phyloP scores from a whole-genome alignment of 495 filamentous ascomycete genomes.

The Talaromyces thailandensis region DNA sequence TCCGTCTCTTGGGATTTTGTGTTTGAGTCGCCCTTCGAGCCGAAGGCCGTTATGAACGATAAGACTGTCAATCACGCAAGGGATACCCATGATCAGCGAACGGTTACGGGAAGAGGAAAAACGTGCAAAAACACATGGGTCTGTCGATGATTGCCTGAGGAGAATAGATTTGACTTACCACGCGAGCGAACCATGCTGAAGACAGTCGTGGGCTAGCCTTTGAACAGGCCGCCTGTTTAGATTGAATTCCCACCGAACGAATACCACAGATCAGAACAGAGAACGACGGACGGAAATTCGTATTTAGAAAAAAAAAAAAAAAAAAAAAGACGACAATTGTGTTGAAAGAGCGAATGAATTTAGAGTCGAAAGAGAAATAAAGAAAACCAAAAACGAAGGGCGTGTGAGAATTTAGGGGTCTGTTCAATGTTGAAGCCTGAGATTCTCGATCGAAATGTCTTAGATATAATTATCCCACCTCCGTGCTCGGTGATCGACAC shows the following conservation, averaged over 20 bases:
- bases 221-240: not conserved
- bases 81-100: conserved; percentile 9
- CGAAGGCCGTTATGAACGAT: conserved; percentile 56
- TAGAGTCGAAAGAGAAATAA: not conserved
- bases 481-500: conserved; percentile 3
- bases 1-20: conserved; percentile 31
- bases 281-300: not conserved
- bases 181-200: conserved; percentile 33
- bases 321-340: not conserved
- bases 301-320: no score
- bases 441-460: not conserved
- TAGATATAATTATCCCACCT: conserved; percentile 2
- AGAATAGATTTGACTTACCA: conserved; percentile 21
- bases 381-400: not conserved
- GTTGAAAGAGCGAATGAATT: not conserved
- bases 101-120: conserved; percentile 1
- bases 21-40: conserved; percentile 9
- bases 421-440: not conserved
- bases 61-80: conserved; percentile 40
- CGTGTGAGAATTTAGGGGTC: not conserved
- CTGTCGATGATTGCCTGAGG: not conserved
- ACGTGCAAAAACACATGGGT: conserved; percentile 1
- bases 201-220: not conserved
- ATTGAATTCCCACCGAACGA: not conserved
- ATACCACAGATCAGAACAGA: not conserved